Base-by-base conservation (phyloP, 495 filamentous ascomycete species). In the Oleoguttula mirabilis region DNA sequence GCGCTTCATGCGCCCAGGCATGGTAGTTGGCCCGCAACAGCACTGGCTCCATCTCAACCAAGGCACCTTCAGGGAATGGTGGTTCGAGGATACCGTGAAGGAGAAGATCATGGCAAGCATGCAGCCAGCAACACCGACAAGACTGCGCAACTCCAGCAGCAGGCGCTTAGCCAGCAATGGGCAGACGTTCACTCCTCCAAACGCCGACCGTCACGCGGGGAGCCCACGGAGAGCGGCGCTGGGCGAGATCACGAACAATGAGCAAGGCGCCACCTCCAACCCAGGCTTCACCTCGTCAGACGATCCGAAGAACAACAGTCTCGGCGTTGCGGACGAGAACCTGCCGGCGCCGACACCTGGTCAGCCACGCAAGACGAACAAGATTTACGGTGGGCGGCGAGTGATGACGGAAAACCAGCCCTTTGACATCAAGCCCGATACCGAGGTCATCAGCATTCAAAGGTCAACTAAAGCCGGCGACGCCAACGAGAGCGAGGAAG, bases 31-130 rank as follows among this genome's bases (percentile, higher is more conserved):
- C 0, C 90, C 90, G n/a, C 90, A 99, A 55, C 90, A 99, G 61
- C 90, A 99, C 60, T 99, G 90, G 90, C 71, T 99, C 14, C 90
- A 96, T 58, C 77, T 96, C 42, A 94, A 99, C 67, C 90, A 99
- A 65, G 81, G 80, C 10, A 74, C 80, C 16, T 99, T 99, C 76
- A 79, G 90, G 10, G 85, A 96, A 56, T 99, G 90, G 90, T 99
- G 86, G 86, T 76, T 82, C 38, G 88, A 94, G 59, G 90, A 96
- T 64, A 74, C 75, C 22, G 70, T 93, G 56, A 84, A 71, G 45
- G 73, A 76, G 49, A 79, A 75, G 61, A 47, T 55, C 48, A 42
- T 51, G 36, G 47, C 47, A 5, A 67, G 74, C 32, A 70, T 76
- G 16, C 70, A 70, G 43, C 82, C 88, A 6, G 76, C 80, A 19